Conservation (phyloP, 2,329 filamentous ascomycete species). For the Penicillium italicum region DNA sequence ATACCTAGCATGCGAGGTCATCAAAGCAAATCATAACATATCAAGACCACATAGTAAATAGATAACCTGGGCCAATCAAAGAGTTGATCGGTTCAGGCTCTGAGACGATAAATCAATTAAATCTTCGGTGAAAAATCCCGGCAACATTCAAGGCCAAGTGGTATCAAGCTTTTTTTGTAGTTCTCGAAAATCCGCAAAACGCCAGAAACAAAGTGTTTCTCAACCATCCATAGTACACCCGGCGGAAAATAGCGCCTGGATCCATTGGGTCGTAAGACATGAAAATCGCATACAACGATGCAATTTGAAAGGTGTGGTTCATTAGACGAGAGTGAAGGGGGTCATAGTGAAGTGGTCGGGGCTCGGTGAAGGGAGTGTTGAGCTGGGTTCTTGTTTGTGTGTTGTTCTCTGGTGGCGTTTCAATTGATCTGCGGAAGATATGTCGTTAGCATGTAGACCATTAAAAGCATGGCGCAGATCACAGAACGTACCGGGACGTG, state of each 20-base stretch:
- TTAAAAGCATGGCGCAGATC: no score
- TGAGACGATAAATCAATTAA: background rate
- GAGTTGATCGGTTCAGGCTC: background rate
- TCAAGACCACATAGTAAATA: background rate
- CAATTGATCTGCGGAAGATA: constrained; percentile 35
- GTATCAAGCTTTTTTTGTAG: constrained; percentile 2
- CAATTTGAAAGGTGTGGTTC: background rate
- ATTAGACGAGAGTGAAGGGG: constrained; percentile 16
- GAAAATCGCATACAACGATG: constrained; percentile 4
- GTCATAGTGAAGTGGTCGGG: constrained; percentile 23
- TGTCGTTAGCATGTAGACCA: background rate
- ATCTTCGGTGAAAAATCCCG: background rate
- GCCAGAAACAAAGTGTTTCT: constrained; percentile 1
- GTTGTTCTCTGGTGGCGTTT: constrained; percentile 41
- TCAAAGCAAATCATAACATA: background rate
- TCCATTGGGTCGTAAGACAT: constrained; percentile 7
- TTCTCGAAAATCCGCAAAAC: background rate
- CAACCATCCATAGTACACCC: constrained; percentile 8
- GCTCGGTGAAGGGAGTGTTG: constrained; percentile 23
- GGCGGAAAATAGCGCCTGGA: constrained; percentile 1
- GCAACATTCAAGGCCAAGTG: background rate
- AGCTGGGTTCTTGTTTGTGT: constrained; percentile 29
- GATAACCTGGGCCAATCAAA: background rate
- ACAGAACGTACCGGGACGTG: constrained; percentile 38
- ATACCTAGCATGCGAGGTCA: background rate